Evolutionary conservation across 2,329 filamentous ascomycete species (phyloP), one percentile per base, ranked within the genome.

Genomic region (Bipolaris bicolor): DNA sequence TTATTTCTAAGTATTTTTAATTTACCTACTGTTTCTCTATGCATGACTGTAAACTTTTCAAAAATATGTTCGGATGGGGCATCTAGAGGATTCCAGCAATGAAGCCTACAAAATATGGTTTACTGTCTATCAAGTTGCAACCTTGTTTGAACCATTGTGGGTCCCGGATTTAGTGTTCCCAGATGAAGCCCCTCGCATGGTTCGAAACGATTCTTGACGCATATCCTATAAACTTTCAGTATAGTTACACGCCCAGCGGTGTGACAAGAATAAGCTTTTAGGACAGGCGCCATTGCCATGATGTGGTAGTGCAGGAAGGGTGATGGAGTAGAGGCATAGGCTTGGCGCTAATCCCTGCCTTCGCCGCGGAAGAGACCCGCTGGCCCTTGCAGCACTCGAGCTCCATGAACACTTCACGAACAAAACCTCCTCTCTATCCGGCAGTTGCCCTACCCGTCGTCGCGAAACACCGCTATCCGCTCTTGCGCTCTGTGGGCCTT

Each of bases 1-100:
- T 51, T 31, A 31, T 13, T 31, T 52, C 45, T 50, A 55, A 71
- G 69, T 72, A 71, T 69, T 68, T 61, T 57, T 69, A 69, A 60
- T 65, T 65, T 66, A 63, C 31, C 16, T 43, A 20, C 9, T 41
- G 26, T 20, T n/a, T 26, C 18, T 36, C 11, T 34, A 13, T 7
- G 13, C 33, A 50, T 20, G 40, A 50, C 26, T 45, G 52, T 47
- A 63, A 63, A 57, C 55, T 49, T 55, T 49, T 41, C 61, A 45
- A 29, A 31, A 61, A 61, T 60, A 58, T 66, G 44, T 53, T 41
- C 47, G 54, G 51, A 5, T 60, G 59, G 62, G 50, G 52, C 58
- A 55, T 41, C 52, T 53, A 36, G 26, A 44, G 24, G 36, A 36
- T 26, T 20, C 36, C 22, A 43, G 46, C 33, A 58, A 49, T 45